Conservation (phyloP, 768 basidiomycete species). For the Heimioporus sp. region DNA sequence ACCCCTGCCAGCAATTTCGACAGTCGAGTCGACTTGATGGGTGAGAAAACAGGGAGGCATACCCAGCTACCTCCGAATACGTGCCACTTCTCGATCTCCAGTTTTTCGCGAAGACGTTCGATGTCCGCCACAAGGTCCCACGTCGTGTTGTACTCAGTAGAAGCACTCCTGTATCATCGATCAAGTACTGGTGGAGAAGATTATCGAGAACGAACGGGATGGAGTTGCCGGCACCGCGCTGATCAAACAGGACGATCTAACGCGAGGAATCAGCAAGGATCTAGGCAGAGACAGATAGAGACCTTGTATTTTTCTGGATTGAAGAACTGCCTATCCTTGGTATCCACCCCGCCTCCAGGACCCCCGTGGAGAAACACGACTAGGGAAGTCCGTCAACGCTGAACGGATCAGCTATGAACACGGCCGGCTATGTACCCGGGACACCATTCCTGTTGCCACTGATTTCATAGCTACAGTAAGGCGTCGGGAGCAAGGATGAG, state of each 20-base stretch:
- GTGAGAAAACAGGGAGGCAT: slow-evolving; percentile 13
- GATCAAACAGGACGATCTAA: slow-evolving; percentile 86
- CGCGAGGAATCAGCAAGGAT: slow-evolving; percentile 1
- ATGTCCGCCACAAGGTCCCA: slow-evolving; percentile 92
- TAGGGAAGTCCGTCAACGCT: slow-evolving; percentile 22
- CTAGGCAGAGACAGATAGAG: neutral
- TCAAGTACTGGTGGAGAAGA: slow-evolving; percentile 1
- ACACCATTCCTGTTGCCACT: slow-evolving; percentile 74
- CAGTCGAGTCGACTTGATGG: neutral
- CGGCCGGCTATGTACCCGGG: slow-evolving; percentile 50
- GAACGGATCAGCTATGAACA: neutral
- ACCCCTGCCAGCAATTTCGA: slow-evolving; percentile 50
- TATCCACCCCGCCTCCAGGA: slow-evolving; percentile 74
- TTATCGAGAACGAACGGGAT: slow-evolving; percentile 57
- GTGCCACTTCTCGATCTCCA: slow-evolving; percentile 84
- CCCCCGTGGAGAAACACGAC: slow-evolving; percentile 86
- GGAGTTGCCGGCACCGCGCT: slow-evolving; percentile 85
- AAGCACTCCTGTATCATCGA: slow-evolving; percentile 55
- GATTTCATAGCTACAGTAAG: slow-evolving; percentile 64
- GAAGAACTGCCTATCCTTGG: slow-evolving; percentile 74
- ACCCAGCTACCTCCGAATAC: slow-evolving; percentile 97
- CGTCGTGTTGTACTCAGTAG: slow-evolving; percentile 84
- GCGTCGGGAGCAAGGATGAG: neutral
- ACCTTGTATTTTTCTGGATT: slow-evolving; percentile 85
- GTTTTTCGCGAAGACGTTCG: slow-evolving; percentile 74